Evolutionary conservation across 1,139 yeast species (phyloP).

Genomic region (Magnusiomyces fungicola): DNA sequence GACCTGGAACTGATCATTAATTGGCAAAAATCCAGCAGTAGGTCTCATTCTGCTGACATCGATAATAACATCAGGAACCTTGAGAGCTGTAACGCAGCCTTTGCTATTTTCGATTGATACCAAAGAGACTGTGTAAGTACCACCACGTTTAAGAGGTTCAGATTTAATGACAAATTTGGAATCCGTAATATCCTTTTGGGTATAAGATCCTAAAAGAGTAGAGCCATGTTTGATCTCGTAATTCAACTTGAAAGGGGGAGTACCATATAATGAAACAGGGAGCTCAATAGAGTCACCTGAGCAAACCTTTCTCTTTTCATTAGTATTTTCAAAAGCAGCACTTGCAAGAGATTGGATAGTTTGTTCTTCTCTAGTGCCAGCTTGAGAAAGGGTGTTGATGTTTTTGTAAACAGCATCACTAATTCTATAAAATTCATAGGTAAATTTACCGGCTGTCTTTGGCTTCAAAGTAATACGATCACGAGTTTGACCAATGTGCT

Average conservation of each 20-base stretch:
- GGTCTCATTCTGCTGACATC: constrained; percentile 66
- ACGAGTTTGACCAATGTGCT: constrained; percentile 31
- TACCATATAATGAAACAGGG: constrained; percentile 61
- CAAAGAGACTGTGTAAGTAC: constrained; percentile 56
- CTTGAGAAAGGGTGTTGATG: constrained; percentile 21
- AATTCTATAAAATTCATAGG: constrained; percentile 52
- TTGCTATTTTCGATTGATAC: constrained; percentile 63
- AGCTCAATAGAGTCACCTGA: constrained; percentile 42
- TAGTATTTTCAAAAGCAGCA: constrained; percentile 29
- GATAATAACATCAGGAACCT: constrained; percentile 50
- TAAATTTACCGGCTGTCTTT: constrained; percentile 70
- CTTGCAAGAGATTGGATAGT: constrained; percentile 34
- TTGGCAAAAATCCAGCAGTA: constrained; percentile 40
- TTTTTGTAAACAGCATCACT: constrained; percentile 33
- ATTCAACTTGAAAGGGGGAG: constrained; percentile 63
- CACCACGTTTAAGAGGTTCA: constrained; percentile 55
- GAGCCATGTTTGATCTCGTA: constrained; percentile 59
- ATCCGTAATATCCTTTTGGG: constrained; percentile 39
- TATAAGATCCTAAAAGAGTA: constrained; percentile 38
- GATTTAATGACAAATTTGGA: constrained; percentile 42
- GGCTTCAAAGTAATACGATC: constrained; percentile 67
- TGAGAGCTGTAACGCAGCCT: constrained; percentile 65
- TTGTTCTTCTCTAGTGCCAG: constrained; percentile 25
- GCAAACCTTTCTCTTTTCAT: constrained; percentile 34
- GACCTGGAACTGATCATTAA: constrained; percentile 29